A percentile compares a stretch with the other conserved stretches of the same genome.
These are phyloP conservation scores for Fraxinus sp. DNA, from an alignment of 305 asterid genomes.

Conservation along the genomic window DNA sequence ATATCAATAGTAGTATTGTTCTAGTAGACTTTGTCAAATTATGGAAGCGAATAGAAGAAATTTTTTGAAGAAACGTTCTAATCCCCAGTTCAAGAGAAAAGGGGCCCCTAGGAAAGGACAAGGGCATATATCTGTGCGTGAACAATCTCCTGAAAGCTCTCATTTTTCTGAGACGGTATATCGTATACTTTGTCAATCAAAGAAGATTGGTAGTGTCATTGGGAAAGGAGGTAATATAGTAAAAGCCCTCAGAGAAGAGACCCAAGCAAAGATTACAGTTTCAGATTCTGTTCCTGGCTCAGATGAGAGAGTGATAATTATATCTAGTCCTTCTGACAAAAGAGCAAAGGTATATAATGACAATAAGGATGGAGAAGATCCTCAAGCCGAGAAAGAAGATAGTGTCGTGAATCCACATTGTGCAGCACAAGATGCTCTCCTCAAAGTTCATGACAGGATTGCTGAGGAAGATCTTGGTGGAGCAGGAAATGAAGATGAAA, in stretches of 20 bases:
- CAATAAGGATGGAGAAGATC: slow-evolving; percentile 26
- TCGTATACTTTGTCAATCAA: slow-evolving; percentile 64
- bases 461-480: slow-evolving; percentile 60
- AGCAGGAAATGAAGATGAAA: slow-evolving; percentile 33
- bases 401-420: slow-evolving; percentile 51
- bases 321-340: slow-evolving; percentile 62
- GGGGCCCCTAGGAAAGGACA: slow-evolving; percentile 54
- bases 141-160: slow-evolving; percentile 40
- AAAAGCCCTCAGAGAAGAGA: slow-evolving; percentile 76
- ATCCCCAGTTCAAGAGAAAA: slow-evolving; percentile 58
- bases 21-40: slow-evolving; percentile 20
- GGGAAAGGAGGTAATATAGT: slow-evolving; percentile 83
- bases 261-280: slow-evolving; percentile 79
- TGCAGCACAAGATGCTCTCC: slow-evolving; percentile 85
- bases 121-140: slow-evolving; percentile 39
- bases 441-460: slow-evolving; percentile 74
- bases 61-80: slow-evolving; percentile 43
- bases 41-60: slow-evolving; percentile 61
- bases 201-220: slow-evolving; percentile 74
- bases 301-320: slow-evolving; percentile 65
- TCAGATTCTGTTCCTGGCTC: slow-evolving; percentile 68
- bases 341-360: slow-evolving; percentile 35
- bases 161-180: slow-evolving; percentile 55
- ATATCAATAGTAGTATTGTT: slow-evolving; percentile 12
- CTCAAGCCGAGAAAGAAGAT: slow-evolving; percentile 26